Evolutionary conservation across 768 basidiomycete genomes (phyloP).

Genomic region (Xerocomus potaroensis): DNA sequence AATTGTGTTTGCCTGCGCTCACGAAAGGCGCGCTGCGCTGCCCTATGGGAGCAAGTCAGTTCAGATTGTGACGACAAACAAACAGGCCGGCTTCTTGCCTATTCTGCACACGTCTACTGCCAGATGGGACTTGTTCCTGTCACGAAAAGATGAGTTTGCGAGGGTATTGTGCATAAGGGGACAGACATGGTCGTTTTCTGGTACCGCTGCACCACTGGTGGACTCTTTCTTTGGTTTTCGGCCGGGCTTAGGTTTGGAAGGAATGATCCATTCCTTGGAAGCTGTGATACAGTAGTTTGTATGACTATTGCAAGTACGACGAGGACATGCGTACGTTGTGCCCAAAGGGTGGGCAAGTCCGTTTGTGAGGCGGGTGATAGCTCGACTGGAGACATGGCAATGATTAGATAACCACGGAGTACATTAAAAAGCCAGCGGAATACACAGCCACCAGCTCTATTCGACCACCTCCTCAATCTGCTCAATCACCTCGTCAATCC

Average conservation of each 20-base stretch:
- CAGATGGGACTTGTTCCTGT: conserved; percentile 48
- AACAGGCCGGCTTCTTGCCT: conserved; percentile 40
- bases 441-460: conserved; percentile 30
- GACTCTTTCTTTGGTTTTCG: conserved; percentile 80
- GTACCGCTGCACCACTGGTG: conserved; percentile 16
- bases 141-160: conserved; percentile 5
- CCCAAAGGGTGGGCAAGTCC: conserved; percentile 63
- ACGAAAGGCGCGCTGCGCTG: conserved; percentile 85
- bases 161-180: conserved; percentile 1
- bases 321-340: conserved; percentile 50
- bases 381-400: conserved; percentile 27
- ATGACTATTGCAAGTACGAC: not conserved
- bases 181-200: conserved; percentile 50
- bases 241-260: conserved; percentile 82
- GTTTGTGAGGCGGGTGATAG: conserved; percentile 27
- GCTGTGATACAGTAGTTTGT: conserved; percentile 38
- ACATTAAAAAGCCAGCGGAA: not conserved
- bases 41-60: conserved; percentile 41
- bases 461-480: conserved; percentile 76
- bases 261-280: conserved; percentile 88
- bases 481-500: conserved; percentile 90
- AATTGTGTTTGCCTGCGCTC: conserved; percentile 88
- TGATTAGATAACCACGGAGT: conserved; percentile 19
- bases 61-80: not conserved
- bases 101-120: conserved; percentile 67